These are phyloP conservation scores for Elaeagnus macrophylla DNA, from an alignment of 306 rosid genomes.

Conservation along the genomic window DNA sequence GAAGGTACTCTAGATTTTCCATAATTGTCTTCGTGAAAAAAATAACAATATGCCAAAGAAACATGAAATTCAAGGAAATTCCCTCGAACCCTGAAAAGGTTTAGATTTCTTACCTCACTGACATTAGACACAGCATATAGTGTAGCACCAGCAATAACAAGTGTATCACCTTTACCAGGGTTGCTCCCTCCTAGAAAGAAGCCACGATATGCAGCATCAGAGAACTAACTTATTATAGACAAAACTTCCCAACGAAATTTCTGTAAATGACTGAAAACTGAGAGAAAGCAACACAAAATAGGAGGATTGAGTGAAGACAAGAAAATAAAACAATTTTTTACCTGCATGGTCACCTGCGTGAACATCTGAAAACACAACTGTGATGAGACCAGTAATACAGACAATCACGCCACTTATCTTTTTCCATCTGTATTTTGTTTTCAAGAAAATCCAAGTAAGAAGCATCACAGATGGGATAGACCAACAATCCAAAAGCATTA, in stretches of 20 bases:
- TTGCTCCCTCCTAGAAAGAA: conserved; percentile 65
- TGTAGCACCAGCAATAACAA: conserved; percentile 73
- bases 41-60: neutral
- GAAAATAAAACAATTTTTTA: conserved; percentile 12
- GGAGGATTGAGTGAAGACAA: neutral
- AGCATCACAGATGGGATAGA: conserved; percentile 83
- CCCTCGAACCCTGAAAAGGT: too few species aligned
- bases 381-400: conserved; percentile 80
- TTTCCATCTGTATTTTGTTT: conserved; percentile 66
- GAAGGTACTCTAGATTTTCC: neutral
- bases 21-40: neutral
- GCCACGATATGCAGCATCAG: conserved; percentile 23
- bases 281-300: conserved; percentile 4
- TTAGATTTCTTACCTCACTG: conserved; percentile 51
- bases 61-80: too few species aligned
- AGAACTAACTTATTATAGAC: conserved; percentile 2
- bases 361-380: conserved; percentile 85
- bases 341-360: conserved; percentile 83
- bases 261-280: conserved; percentile 2
- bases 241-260: conserved; percentile 3
- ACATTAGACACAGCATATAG: conserved; percentile 80
- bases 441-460: conserved; percentile 92
- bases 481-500: conserved; percentile 98
- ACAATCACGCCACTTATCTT: conserved; percentile 69
- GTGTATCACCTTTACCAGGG: conserved; percentile 58